These are phyloP conservation scores for Calocera viscosa DNA, from an alignment of 768 basidiomycete species.

Conservation along the genomic window DNA sequence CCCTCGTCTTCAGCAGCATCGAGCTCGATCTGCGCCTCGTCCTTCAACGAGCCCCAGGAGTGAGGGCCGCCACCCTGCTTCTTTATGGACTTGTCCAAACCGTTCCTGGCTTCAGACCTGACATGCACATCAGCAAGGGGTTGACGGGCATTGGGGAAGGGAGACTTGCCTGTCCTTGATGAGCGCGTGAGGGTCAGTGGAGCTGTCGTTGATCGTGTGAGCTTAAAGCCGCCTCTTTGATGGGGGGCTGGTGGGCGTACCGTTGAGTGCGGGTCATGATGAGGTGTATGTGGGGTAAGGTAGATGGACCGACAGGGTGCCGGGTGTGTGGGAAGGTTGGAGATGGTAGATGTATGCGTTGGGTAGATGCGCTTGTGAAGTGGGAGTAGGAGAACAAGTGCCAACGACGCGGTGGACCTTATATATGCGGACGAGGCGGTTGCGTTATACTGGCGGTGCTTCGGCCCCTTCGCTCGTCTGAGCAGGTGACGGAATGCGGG, in stretches of 20 bases:
- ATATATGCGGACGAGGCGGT: neutral
- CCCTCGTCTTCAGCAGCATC: conserved; percentile 49
- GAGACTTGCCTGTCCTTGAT: conserved; percentile 40
- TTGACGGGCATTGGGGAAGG: neutral
- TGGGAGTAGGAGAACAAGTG: neutral
- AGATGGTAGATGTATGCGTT: neutral
- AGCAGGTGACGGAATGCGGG: neutral
- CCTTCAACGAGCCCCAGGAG: conserved; percentile 68
- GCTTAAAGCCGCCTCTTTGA: neutral
- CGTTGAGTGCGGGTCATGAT: conserved; percentile 6
- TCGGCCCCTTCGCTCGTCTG: neutral
- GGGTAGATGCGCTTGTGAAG: neutral
- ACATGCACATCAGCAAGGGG: neutral
- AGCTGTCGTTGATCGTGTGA: conserved; percentile 24
- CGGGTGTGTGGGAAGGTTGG: neutral
- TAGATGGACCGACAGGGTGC: neutral
- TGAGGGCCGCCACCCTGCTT: conserved; percentile 71
- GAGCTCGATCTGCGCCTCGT: conserved; percentile 50
- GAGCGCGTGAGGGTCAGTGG: conserved; percentile 57
- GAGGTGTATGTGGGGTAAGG: neutral
- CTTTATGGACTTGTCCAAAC: conserved; percentile 55
- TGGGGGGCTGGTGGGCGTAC: neutral
- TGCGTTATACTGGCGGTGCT: neutral
- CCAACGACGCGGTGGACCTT: neutral
- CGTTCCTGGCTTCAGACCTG: conserved; percentile 65